phyloP scores from a whole-genome alignment of 176 grass and related monocot genomes.

The Cocos nucifera region DNA sequence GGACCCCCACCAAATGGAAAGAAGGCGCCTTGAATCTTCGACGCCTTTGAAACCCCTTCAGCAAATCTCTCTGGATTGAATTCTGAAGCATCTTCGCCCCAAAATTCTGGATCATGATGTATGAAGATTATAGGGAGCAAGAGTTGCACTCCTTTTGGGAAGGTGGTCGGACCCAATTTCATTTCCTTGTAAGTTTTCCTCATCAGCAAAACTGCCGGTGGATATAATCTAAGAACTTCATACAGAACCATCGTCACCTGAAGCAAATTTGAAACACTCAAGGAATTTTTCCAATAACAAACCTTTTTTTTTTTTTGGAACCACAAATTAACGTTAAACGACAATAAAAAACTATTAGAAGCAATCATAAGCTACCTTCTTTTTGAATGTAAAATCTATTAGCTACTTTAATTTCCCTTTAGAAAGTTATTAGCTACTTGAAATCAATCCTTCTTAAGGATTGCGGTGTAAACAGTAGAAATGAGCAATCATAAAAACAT shows the following conservation, averaged over 20 bases:
- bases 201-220: not conserved
- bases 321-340: too few species aligned
- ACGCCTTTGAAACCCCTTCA: constrained; percentile 1
- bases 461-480: too few species aligned
- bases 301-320: too few species aligned
- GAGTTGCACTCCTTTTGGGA: not conserved
- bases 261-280: not conserved
- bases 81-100: constrained; percentile 4
- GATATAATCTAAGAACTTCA: constrained; percentile 14
- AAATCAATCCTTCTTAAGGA: too few species aligned
- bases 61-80: constrained; percentile 12
- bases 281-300: too few species aligned
- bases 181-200: not conserved
- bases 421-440: too few species aligned
- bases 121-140: not conserved
- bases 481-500: too few species aligned
- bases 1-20: constrained; percentile 6
- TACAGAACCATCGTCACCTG: constrained; percentile 15
- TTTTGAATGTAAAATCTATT: too few species aligned
- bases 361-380: too few species aligned
- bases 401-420: too few species aligned
- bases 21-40: constrained; percentile 1
- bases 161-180: not conserved
- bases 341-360: too few species aligned
- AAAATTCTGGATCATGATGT: constrained; percentile 6